These are phyloP conservation scores for Cenchrus purpureus DNA, from an alignment of 176 grass and related monocot genomes.

Conservation along the genomic window DNA sequence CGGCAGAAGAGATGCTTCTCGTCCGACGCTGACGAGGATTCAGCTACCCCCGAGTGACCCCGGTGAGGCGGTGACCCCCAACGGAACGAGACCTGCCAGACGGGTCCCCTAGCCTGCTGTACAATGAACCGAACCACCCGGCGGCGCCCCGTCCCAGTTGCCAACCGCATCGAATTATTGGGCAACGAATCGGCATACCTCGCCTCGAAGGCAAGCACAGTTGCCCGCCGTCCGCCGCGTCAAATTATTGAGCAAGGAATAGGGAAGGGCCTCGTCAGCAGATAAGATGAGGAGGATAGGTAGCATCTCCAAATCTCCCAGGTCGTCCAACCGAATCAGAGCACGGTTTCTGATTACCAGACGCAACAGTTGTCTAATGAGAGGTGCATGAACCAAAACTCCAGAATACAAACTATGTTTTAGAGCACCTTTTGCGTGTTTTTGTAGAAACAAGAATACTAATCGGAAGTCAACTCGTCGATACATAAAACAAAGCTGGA, in stretches of 20 bases:
- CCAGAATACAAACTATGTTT: not conserved
- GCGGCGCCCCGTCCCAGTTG: not conserved
- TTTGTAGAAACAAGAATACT: not conserved
- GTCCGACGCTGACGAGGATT: not conserved
- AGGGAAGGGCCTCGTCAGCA: not conserved
- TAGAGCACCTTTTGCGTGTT: not conserved
- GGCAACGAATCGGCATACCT: not conserved
- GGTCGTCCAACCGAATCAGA: not conserved
- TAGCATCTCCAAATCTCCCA: not conserved
- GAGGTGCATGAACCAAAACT: not conserved
- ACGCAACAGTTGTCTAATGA: not conserved
- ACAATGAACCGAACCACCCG: not conserved
- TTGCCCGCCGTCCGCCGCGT: not conserved
- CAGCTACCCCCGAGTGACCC: too few relatives aligned
- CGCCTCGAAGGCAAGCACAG: not conserved
- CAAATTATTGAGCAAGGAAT: not conserved
- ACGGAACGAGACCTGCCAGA: not conserved
- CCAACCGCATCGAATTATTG: not conserved
- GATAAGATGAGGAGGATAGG: too few relatives aligned
- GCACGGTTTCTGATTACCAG: not conserved
- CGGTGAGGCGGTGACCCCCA: too few relatives aligned
- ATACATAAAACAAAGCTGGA: not conserved
- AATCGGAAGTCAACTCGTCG: not conserved
- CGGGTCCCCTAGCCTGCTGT: too few relatives aligned
- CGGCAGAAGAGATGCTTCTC: not conserved